A percentile compares a stretch with the other conserved stretches of the same genome.
Evolutionary conservation across 208 protist genomes (phyloP).

Genomic region (Strigomonas culicis): DNA sequence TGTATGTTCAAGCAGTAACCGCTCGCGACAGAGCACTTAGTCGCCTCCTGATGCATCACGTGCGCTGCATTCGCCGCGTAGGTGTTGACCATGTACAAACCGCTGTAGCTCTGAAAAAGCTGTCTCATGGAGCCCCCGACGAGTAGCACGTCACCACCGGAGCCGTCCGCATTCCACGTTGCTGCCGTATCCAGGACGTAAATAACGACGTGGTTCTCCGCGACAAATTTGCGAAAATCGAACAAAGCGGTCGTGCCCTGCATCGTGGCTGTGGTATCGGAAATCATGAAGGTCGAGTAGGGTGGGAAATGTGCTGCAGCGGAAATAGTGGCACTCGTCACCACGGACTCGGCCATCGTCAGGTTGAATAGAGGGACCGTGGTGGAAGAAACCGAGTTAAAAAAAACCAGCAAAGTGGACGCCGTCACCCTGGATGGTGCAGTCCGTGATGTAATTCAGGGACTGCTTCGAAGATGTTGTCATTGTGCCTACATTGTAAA

Average conservation of each 20-base stretch:
- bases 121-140: neutral
- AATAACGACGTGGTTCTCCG: neutral
- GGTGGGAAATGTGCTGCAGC: neutral
- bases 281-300: neutral
- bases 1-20: neutral
- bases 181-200: slow-evolving; percentile 5
- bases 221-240: neutral
- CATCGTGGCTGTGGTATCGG: neutral
- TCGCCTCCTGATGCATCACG: neutral
- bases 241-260: neutral
- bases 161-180: neutral
- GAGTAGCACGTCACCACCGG: neutral
- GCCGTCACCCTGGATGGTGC: too few relatives aligned
- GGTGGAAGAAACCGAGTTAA: too few relatives aligned
- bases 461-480: too few relatives aligned
- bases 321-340: neutral
- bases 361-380: neutral
- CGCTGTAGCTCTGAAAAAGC: neutral
- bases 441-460: too few relatives aligned
- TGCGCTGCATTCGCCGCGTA: neutral
- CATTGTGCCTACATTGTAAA: too few relatives aligned
- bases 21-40: neutral
- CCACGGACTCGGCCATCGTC: neutral
- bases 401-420: too few relatives aligned
- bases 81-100: neutral